phyloP scores from a whole-genome alignment of 163 green algal species.

The Scenedesmus sp. region DNA sequence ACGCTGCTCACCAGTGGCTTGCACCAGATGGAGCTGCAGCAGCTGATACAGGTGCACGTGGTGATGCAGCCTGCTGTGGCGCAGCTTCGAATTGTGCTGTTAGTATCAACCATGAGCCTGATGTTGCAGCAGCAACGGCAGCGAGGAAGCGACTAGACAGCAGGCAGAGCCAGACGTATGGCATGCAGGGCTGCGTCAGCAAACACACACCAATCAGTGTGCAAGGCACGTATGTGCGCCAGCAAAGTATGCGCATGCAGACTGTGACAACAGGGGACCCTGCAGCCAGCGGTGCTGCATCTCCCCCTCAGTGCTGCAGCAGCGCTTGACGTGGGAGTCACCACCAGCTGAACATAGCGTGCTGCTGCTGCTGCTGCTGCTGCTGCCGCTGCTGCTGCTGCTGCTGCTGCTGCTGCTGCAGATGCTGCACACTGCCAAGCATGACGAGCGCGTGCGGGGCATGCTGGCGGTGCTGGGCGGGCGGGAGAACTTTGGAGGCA shows the following conservation, averaged over 20 bases:
- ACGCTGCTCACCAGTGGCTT: background rate
- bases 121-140: background rate
- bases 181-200: no score
- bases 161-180: no score
- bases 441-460: slow-evolving; percentile 71
- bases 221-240: no score
- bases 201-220: no score
- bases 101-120: background rate
- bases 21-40: background rate
- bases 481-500: slow-evolving; percentile 64
- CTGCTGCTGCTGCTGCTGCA: slow-evolving; percentile 54
- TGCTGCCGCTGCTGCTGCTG: slow-evolving; percentile 64
- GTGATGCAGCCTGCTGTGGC: background rate
- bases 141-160: background rate
- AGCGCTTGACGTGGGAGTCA: no score
- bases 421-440: slow-evolving; percentile 65
- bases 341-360: no score
- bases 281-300: no score
- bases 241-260: background rate
- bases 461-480: slow-evolving; percentile 67
- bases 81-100: background rate
- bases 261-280: background rate
- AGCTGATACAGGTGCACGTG: background rate
- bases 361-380: background rate
- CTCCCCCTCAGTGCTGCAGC: no score